A percentile compares a stretch with the other conserved stretches of the same genome.
These are phyloP conservation scores for Gossypium stocksii DNA, from an alignment of 345 rosid genomes.

Conservation along the genomic window DNA sequence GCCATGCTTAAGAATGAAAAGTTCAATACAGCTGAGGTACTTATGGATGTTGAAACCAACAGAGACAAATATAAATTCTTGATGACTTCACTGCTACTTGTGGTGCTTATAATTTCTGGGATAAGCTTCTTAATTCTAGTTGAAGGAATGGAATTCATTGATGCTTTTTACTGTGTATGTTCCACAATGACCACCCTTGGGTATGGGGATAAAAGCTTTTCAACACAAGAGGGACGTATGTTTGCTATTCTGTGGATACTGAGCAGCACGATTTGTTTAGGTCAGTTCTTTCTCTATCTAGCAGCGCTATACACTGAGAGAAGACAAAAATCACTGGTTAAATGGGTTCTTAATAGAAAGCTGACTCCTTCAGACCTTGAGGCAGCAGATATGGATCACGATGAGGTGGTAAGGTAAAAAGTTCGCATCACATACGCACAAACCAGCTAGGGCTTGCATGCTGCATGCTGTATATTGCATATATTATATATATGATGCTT, in stretches of 20 bases:
- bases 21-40: constrained; percentile 26
- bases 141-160: constrained; percentile 32
- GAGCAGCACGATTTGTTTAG: constrained; percentile 45
- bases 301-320: constrained; percentile 36
- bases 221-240: constrained; percentile 36
- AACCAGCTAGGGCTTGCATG: neutral
- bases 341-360: constrained; percentile 30
- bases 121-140: constrained; percentile 26
- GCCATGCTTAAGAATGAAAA: constrained; percentile 34
- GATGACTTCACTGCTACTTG: constrained; percentile 20
- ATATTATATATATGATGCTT: neutral
- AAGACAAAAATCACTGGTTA: constrained; percentile 30
- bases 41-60: constrained; percentile 33
- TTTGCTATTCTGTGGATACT: constrained; percentile 57
- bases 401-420: constrained; percentile 38
- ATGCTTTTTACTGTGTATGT: constrained; percentile 52
- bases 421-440: neutral
- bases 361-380: constrained; percentile 36
- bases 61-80: constrained; percentile 33
- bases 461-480: too few relatives aligned
- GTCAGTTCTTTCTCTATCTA: constrained; percentile 48
- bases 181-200: constrained; percentile 55
- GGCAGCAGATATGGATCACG: constrained; percentile 47
- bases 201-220: constrained; percentile 56
- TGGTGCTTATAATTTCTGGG: constrained; percentile 34